Evolutionary conservation across 768 basidiomycete genomes (phyloP).

Genomic region (Termitomyces sp.): DNA sequence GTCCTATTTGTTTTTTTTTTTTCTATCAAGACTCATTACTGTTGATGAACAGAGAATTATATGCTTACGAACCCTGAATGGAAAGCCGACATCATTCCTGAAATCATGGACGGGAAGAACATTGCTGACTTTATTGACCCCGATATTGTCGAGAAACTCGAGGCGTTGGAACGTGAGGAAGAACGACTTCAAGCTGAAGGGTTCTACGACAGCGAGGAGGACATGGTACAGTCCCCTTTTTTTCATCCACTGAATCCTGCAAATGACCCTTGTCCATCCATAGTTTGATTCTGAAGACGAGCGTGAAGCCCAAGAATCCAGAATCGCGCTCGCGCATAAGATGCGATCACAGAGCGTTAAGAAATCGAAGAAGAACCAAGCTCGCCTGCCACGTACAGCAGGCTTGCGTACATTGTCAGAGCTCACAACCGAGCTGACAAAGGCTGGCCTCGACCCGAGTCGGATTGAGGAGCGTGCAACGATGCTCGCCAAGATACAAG

Average conservation of each 20-base stretch:
- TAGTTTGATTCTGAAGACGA: conserved; percentile 73
- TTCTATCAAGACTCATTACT: neutral
- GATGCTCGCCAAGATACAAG: conserved; percentile 68
- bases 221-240: conserved; percentile 53
- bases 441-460: conserved; percentile 85
- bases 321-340: conserved; percentile 56
- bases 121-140: conserved; percentile 98
- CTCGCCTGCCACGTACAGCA: conserved; percentile 73
- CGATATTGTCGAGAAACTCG: conserved; percentile 94
- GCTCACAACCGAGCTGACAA: conserved; percentile 75
- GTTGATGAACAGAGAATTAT: conserved; percentile 70
- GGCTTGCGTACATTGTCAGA: conserved; percentile 67
- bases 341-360: conserved; percentile 72
- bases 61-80: conserved; percentile 84
- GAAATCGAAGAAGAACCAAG: conserved; percentile 81
- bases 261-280: conserved; percentile 8
- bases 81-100: conserved; percentile 97
- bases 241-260: too few relatives aligned
- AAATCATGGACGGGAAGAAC: conserved; percentile 98
- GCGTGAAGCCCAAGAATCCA: conserved; percentile 63
- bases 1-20: conserved; percentile 20
- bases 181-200: conserved; percentile 91
- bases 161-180: conserved; percentile 95
- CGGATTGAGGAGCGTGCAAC: conserved; percentile 85
- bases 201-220: conserved; percentile 88